Evolutionary conservation across 257 asterid genomes (phyloP), one percentile per base, ranked within the genome.

Genomic region (Capsicum chinense): DNA sequence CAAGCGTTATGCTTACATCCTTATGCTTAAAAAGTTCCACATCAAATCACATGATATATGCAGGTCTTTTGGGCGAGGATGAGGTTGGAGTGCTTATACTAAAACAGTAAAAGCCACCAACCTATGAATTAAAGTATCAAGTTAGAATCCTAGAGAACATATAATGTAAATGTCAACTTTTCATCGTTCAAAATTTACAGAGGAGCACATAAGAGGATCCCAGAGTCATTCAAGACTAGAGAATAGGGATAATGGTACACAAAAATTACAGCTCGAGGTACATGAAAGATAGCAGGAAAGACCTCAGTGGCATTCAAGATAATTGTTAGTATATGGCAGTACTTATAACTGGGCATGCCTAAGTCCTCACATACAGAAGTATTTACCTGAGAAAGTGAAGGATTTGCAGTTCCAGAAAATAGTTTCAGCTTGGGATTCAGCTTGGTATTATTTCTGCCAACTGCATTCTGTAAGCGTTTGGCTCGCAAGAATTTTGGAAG

Each of bases 361-460:
- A 73, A n/a, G 59, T 73, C 80, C 60, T 48, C 80, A 48, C 19
- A 33, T 12, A 79, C 12, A 35, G 37, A 78, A 50, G 15, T 17
- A 35, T 64, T 84, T 90, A 94, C 98, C 97, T 92, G 95, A 90
- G 97, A 92, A 81, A 94, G 97, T 15, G 88, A 84, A 37, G 89
- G 88, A 87, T 94, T 94, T 4, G 95, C 93, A 1, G 95, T 68
- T 76, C 97, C 97, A 47, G 97, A 92, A 89, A 93, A 94, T 84
- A 94, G 86, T 81, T 93, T 94, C 50, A 92, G 95, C 90, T 88
- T 94, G 83, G 79, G 56, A 35, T 93, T 94, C 54, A 92, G 94
- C 90, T 88, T 94, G 85, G 69, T 35, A 37, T 67, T 82, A 35
- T 83, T 91, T 48, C 86, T 88, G 33, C 60, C 83, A 42, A 89